Conservation (phyloP, 768 basidiomycete genomes). For the Strobilomyces echinocephalus region DNA sequence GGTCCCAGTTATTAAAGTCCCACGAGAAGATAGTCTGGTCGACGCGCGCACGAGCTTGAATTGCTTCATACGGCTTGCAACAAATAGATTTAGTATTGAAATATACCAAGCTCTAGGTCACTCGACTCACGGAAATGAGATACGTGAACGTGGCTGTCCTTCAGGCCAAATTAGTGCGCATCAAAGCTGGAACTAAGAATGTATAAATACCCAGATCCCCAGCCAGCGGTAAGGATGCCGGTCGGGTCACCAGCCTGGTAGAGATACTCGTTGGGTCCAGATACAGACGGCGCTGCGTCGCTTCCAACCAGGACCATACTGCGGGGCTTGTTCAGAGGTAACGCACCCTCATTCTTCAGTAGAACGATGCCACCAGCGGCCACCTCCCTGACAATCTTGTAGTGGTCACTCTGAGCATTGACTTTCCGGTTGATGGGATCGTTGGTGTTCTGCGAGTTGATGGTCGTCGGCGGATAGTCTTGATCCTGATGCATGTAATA, state of each 20-base stretch:
- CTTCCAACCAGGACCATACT: constrained; percentile 61
- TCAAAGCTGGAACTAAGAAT: not conserved
- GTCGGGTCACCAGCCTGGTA: constrained; percentile 56
- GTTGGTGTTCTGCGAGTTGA: constrained; percentile 26
- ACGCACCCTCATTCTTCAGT: constrained; percentile 56
- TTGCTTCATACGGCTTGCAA: constrained; percentile 68
- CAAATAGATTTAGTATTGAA: not conserved
- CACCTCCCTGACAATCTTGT: constrained; percentile 51
- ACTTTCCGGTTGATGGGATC: constrained; percentile 39
- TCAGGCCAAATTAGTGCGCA: not conserved
- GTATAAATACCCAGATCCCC: constrained; percentile 67
- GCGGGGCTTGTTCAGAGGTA: constrained; percentile 58
- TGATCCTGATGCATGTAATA: constrained; percentile 36
- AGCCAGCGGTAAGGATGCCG: constrained; percentile 85
- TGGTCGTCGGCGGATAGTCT: constrained; percentile 23
- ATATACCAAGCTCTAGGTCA: not conserved
- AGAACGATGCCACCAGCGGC: constrained; percentile 63
- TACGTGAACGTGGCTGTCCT: constrained; percentile 74
- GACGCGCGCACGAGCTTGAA: constrained; percentile 64
- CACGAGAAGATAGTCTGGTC: constrained; percentile 65
- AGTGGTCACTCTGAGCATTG: constrained; percentile 56
- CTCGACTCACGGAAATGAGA: constrained; percentile 57
- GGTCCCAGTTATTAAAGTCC: constrained; percentile 68
- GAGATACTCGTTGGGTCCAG: constrained; percentile 66
- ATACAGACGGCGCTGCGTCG: constrained; percentile 55